phyloP scores from a whole-genome alignment of 768 basidiomycete species.

The Amanita rimosa region DNA sequence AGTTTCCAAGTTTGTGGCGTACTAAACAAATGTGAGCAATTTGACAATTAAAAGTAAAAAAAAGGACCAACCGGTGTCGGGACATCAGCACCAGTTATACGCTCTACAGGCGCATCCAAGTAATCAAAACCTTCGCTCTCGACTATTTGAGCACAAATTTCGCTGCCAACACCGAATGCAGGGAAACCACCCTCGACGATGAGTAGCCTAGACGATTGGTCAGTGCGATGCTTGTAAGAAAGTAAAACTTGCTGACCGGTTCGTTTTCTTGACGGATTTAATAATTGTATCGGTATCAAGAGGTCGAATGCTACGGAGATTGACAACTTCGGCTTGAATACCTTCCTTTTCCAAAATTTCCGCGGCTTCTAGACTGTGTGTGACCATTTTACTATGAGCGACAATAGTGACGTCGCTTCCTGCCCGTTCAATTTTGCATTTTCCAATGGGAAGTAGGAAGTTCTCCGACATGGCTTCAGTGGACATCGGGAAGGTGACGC shows the following conservation, averaged over 20 bases:
- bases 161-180: slow-evolving; percentile 94
- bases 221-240: background rate
- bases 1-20: slow-evolving; percentile 80
- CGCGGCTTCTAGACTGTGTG: slow-evolving; percentile 89
- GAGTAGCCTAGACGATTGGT: slow-evolving; percentile 46
- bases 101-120: slow-evolving; percentile 96
- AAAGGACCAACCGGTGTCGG: slow-evolving; percentile 78
- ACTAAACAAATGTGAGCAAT: slow-evolving; percentile 31
- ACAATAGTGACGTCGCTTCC: slow-evolving; percentile 94
- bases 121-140: slow-evolving; percentile 98
- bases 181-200: slow-evolving; percentile 99
- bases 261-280: slow-evolving; percentile 96
- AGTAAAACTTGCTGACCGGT: slow-evolving; percentile 44
- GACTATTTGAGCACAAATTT: slow-evolving; percentile 95
- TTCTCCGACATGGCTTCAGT: slow-evolving; percentile 90
- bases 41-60: background rate
- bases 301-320: slow-evolving; percentile 91
- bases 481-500: slow-evolving; percentile 94
- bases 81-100: slow-evolving; percentile 94
- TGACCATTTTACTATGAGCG: slow-evolving; percentile 97
- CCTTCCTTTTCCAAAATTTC: slow-evolving; percentile 91
- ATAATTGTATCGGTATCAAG: slow-evolving; percentile 98
- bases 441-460: slow-evolving; percentile 94
- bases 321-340: slow-evolving; percentile 96
- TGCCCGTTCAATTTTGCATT: slow-evolving; percentile 90